Evolutionary conservation across 768 basidiomycete genomes (phyloP).

Genomic region (Hypsizygus marmoreus): DNA sequence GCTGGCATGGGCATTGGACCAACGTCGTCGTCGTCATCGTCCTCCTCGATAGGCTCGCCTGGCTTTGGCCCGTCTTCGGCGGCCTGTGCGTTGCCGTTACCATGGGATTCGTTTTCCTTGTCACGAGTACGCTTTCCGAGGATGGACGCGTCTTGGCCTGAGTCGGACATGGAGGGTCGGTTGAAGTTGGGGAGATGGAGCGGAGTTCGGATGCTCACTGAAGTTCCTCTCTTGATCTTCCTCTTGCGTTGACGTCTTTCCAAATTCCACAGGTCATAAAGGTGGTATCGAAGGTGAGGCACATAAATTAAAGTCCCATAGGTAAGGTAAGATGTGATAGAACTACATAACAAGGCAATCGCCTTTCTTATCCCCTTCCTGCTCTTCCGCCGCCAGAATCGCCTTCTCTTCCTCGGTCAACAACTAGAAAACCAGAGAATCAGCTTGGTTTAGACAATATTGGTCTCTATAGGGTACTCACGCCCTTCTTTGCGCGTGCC

Average conservation of each 20-base stretch:
- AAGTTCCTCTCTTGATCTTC: neutral
- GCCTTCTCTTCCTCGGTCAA: constrained; percentile 67
- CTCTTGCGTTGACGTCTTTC: too few species aligned
- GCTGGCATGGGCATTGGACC: constrained; percentile 87
- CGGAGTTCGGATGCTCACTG: constrained; percentile 16
- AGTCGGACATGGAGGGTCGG: constrained; percentile 38
- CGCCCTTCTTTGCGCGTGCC: constrained; percentile 75
- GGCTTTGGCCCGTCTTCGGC: constrained; percentile 14
- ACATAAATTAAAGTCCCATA: constrained; percentile 3
- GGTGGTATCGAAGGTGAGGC: neutral
- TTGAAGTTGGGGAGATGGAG: constrained; percentile 4
- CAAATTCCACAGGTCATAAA: neutral
- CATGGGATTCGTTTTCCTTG: constrained; percentile 27
- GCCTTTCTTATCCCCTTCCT: constrained; percentile 44
- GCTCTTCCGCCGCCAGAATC: constrained; percentile 55
- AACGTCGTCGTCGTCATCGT: constrained; percentile 76
- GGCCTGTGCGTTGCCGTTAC: constrained; percentile 8
- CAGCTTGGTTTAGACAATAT: neutral
- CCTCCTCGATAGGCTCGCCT: constrained; percentile 37
- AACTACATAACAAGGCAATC: constrained; percentile 62
- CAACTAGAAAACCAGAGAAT: constrained; percentile 34
- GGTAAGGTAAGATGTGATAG: constrained; percentile 1
- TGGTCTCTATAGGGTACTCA: constrained; percentile 34
- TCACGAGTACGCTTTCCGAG: constrained; percentile 67
- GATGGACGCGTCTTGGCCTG: constrained; percentile 51